These are phyloP conservation scores for Hymenoscyphus linearis DNA, from an alignment of 2,329 filamentous ascomycete species.

Conservation along the genomic window DNA sequence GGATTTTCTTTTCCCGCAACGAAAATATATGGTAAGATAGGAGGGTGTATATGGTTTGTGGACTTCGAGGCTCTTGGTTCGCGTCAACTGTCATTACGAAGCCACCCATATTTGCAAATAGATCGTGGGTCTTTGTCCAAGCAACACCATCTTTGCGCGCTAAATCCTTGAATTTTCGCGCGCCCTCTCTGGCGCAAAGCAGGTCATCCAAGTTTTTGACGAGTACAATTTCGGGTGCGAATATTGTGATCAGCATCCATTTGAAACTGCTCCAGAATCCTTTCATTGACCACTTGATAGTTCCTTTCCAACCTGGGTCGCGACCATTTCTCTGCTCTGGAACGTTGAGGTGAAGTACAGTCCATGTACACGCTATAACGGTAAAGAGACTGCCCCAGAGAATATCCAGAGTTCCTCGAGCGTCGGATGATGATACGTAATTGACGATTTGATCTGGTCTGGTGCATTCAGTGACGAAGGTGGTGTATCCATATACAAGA, in stretches of 20 bases:
- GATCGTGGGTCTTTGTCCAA: slow-evolving; percentile 16
- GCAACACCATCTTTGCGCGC: slow-evolving; percentile 7
- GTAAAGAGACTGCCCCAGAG: slow-evolving; percentile 15
- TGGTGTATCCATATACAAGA: slow-evolving; percentile 6
- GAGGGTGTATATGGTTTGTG: neutral
- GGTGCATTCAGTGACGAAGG: slow-evolving; percentile 8
- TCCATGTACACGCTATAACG: slow-evolving; percentile 21
- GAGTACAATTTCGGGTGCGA: slow-evolving; percentile 14
- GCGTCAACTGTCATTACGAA: slow-evolving; percentile 5
- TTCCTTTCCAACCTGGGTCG: slow-evolving; percentile 1
- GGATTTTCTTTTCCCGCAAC: neutral
- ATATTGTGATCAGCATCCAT: slow-evolving; percentile 13
- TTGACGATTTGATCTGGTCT: slow-evolving; percentile 6
- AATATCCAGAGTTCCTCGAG: slow-evolving; percentile 3
- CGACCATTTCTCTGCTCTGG: slow-evolving; percentile 12
- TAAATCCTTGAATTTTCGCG: slow-evolving; percentile 3
- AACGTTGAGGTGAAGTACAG: slow-evolving; percentile 22
- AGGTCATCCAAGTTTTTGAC: slow-evolving; percentile 8
- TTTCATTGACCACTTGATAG: slow-evolving; percentile 3
- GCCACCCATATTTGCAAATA: slow-evolving; percentile 20
- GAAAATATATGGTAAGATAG: too few relatives aligned
- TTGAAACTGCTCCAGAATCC: slow-evolving; percentile 3
- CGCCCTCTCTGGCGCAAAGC: neutral
- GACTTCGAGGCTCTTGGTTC: neutral
- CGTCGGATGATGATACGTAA: neutral